phyloP scores from a whole-genome alignment of 2,329 filamentous ascomycete species.

The Botryotinia narcissicola region DNA sequence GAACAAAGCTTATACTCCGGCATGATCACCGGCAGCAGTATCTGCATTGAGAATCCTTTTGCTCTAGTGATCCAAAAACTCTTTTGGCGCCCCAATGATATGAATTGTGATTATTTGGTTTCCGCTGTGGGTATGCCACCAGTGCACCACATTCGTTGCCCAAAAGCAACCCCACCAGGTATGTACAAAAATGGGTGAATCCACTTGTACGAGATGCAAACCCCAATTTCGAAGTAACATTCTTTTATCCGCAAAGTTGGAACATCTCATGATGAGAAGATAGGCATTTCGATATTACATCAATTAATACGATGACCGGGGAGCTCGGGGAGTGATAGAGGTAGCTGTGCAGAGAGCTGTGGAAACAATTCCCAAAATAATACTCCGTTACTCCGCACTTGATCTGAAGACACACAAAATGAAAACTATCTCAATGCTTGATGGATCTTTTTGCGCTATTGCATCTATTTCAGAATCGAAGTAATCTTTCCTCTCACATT shows the following conservation, averaged over 20 bases:
- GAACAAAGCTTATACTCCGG: not conserved
- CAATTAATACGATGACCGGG: not conserved
- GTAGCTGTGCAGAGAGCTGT: not conserved
- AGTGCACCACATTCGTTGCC: not conserved
- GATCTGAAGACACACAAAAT: not conserved
- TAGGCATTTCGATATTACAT: not conserved
- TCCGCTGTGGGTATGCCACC: not conserved
- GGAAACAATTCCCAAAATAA: not conserved
- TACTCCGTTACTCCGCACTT: not conserved
- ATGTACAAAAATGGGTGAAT: not conserved
- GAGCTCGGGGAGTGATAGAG: not conserved
- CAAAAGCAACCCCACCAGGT: not conserved
- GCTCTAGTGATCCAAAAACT: not conserved
- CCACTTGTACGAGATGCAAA: not conserved
- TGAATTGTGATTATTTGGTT: not conserved
- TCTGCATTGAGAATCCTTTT: not conserved
- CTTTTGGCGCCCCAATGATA: conserved; percentile 15
- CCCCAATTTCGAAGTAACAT: not conserved
- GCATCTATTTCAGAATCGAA: not conserved
- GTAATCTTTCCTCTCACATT: not conserved
- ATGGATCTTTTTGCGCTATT: not conserved
- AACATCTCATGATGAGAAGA: conserved; percentile 8
- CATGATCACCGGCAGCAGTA: not conserved
- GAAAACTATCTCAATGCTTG: conserved; percentile 11
- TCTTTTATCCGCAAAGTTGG: conserved; percentile 4